Base-by-base conservation (phyloP, 1,139 yeast genomes). In the Saccharomyces hybrid region DNA sequence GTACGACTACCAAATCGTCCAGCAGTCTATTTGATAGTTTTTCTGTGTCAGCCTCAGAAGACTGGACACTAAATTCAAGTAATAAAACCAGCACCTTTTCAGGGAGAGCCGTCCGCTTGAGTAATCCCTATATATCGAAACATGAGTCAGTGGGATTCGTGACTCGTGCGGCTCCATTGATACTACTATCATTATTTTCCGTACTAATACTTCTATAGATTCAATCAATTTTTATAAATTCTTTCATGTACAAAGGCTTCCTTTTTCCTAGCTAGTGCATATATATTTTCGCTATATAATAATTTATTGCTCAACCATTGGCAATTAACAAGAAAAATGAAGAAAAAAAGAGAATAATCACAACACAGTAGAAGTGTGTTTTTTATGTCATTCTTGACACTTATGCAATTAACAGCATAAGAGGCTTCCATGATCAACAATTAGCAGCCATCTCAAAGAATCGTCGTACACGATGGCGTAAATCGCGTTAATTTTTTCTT, bases 1-100 rank as follows among this genome's bases (percentile, higher is more conserved):
- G 63, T 0, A 51, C 61, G 1, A 54, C 64, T 9, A 47, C 56
- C 1, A 49, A 53, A 25, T 42, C 54, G 13, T 53, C 57, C 6
- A 26, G 54, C 2, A 51, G 59, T 7, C 54, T 47, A 30, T 57
- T 55, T 30, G 56, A 53, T 23, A 56, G 54, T 50, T 47, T 55
- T 9, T 47, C 56, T 4, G 26, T 55, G 14, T 41, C 52, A 6
- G 54, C 52, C 44, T 38, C 44, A 38, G 44, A 38, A 4, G 44
- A 38, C 7, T 38, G 23, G n/a, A 0, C 44, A 8, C 23, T 20
- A 20, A 38, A 38, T 16, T 9, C 44, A 20, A 38, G 25, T 38
- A 38, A 38, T 38, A 38, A 6, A 38, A 38, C 44, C 6, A 38
- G 44, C n/a, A 38, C n/a, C 13, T 5, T 16, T 8, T 38, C 44